phyloP scores from a whole-genome alignment of 2,329 filamentous ascomycete species.

The Fusarium brevicatenulatum region DNA sequence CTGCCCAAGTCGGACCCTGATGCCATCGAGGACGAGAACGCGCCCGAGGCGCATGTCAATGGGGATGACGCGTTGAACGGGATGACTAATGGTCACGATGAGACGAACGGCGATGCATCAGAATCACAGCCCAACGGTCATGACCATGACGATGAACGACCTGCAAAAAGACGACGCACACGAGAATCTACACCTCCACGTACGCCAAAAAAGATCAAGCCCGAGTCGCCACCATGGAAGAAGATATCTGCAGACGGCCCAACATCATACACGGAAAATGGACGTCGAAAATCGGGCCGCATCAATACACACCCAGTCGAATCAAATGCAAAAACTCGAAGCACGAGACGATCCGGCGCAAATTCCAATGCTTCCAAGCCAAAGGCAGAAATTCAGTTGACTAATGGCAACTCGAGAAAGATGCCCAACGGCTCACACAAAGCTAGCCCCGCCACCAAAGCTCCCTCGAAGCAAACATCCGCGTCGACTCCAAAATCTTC shows the following conservation, averaged over 20 bases:
- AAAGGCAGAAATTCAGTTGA: slow-evolving; percentile 43
- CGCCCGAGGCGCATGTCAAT: slow-evolving; percentile 28
- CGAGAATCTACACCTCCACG: slow-evolving; percentile 59
- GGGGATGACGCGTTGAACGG: slow-evolving; percentile 35
- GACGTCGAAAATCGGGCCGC: slow-evolving; percentile 73
- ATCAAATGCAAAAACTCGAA: slow-evolving; percentile 61
- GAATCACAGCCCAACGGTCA: slow-evolving; percentile 53
- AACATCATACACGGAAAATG: slow-evolving; percentile 82
- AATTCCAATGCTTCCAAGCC: slow-evolving; percentile 49
- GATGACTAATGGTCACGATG: slow-evolving; percentile 14
- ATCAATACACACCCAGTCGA: slow-evolving; percentile 68
- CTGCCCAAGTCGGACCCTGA: slow-evolving; percentile 46
- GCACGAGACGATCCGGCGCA: slow-evolving; percentile 58
- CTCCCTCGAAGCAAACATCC: slow-evolving; percentile 35
- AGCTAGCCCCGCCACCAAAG: slow-evolving; percentile 41
- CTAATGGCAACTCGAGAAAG: slow-evolving; percentile 44
- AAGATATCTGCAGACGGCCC: slow-evolving; percentile 85
- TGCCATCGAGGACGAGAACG: slow-evolving; percentile 42
- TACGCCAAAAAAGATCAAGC: slow-evolving; percentile 53
- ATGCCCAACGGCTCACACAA: slow-evolving; percentile 42
- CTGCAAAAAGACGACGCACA: slow-evolving; percentile 73
- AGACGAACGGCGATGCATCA: slow-evolving; percentile 41
- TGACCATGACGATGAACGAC: slow-evolving; percentile 57
- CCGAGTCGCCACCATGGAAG: slow-evolving; percentile 92
- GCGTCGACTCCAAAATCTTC: slow-evolving; percentile 46